These are phyloP conservation scores for Pseudogymnoascus sp. DNA, from an alignment of 2,329 filamentous ascomycete species.

Conservation along the genomic window DNA sequence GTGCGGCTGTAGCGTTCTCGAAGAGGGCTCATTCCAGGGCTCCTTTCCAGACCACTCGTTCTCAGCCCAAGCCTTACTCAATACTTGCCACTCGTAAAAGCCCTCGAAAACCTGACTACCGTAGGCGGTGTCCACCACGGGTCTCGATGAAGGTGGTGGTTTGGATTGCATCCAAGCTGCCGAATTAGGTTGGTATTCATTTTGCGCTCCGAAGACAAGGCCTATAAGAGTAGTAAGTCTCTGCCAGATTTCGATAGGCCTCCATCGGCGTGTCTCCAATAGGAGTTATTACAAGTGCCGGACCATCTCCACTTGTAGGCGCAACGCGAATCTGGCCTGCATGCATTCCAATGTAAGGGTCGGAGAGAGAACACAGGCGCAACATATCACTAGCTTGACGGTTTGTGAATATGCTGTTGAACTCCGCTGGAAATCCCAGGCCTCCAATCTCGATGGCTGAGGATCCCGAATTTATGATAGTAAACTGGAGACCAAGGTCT, in stretches of 20 bases:
- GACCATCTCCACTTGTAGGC: constrained; percentile 45
- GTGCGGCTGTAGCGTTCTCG: constrained; percentile 38
- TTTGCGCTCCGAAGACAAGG: too few species aligned
- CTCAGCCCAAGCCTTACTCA: constrained; percentile 48
- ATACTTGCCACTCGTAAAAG: constrained; percentile 54
- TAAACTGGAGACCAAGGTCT: constrained; percentile 47
- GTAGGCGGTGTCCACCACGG: constrained; percentile 38
- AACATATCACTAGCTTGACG: constrained; percentile 43
- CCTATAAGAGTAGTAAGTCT: constrained; percentile 37
- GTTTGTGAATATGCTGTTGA: constrained; percentile 56
- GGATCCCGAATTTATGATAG: constrained; percentile 39
- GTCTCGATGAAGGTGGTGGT: too few species aligned
- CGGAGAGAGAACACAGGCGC: constrained; percentile 46
- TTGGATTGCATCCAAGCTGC: too few species aligned
- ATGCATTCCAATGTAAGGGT: constrained; percentile 55
- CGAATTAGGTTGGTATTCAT: too few species aligned
- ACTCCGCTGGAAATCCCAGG: constrained; percentile 52
- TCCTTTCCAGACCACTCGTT: constrained; percentile 44
- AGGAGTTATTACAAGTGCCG: constrained; percentile 49
- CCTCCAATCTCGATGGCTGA: constrained; percentile 46
- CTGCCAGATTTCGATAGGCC: constrained; percentile 47
- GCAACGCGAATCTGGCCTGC: constrained; percentile 51
- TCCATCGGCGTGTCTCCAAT: constrained; percentile 45
- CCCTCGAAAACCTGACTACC: constrained; percentile 52
- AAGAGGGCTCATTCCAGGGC: constrained; percentile 52